Base-by-base conservation (phyloP, 179 eudicot species). In the Actinidia arguta region DNA sequence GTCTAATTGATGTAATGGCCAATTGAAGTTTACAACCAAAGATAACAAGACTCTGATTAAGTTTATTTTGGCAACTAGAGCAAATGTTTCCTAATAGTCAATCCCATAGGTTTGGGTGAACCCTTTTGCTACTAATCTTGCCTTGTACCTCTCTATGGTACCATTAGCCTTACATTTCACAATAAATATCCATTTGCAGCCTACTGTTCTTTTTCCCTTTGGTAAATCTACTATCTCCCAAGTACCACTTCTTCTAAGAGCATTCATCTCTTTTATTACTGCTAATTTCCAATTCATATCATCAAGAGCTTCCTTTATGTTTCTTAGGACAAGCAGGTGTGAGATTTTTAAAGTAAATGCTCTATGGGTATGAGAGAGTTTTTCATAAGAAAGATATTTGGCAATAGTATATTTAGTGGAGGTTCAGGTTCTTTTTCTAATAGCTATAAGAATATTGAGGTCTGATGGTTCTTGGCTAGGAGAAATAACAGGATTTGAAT, bases 331-430 rank as follows among this genome's bases (percentile, higher is more conserved):
- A 74, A 74, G 10, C 36, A 74, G 3, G 20, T 74, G 78, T 31
- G 36, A 50, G 0, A 74, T 74, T 16, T 74, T 52, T 50, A 46
- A 20, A 51, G 78, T 50, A 50, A 73, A 73, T 22, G 76, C 76
- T 50, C 58, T 50, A 73, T 73, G 59, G 27, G 0, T n/a, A 5
- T 20, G 11, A 9, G 76, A 73, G 6, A 73, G 36, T 46, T 50
- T 46, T 5, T 52, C 63, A 58, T 58, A 58, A 1, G 24, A 58
- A 2, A 58, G 8, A 18, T 58, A 20, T 17, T 58, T 58, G 17
- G 63, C 63, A 58, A 58, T 58, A 6, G 63, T 1, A 58, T 54
- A 17, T 54, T 54, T 6, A 17, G 58, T 54, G 16, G 16, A 54
- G 0, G 0, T 3, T 8, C 58, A 1, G 8, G 18, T 7, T 58